Conservation (phyloP, 108 stramenopile species). For the Hondaea fermentalgiana region DNA sequence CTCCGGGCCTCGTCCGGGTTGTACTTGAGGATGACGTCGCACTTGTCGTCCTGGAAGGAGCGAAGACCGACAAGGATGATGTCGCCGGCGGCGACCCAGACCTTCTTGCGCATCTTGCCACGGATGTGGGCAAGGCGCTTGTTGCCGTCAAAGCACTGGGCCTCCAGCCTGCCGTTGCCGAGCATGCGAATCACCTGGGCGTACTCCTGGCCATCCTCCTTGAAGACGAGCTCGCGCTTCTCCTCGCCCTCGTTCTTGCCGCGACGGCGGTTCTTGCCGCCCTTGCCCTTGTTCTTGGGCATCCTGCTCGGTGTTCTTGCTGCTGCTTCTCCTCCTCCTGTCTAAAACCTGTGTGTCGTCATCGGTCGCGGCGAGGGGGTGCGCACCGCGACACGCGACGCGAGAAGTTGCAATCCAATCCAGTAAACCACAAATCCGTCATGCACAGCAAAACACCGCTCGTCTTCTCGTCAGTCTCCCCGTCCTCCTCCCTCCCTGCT, state of each 20-base stretch:
- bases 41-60: constrained; percentile 99
- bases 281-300: constrained; percentile 78
- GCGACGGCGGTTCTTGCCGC: constrained; percentile 95
- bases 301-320: background rate
- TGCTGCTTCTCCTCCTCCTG: background rate
- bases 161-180: constrained; percentile 94
- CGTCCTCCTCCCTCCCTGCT: too few species aligned
- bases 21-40: constrained; percentile 97
- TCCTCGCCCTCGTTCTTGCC: constrained; percentile 99
- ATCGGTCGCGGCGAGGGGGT: too few species aligned
- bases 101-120: constrained; percentile 99
- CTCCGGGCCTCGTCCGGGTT: constrained; percentile 98
- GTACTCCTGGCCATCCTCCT: constrained; percentile 75
- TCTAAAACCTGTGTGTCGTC: too few species aligned
- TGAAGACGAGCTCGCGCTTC: constrained; percentile 98
- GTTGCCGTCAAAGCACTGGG: constrained; percentile 96
- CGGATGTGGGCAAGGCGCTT: constrained; percentile 95
- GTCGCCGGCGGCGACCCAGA: constrained; percentile 92
- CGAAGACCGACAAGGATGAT: constrained; percentile 93
- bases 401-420: too few species aligned
- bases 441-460: too few species aligned
- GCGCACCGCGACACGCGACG: too few species aligned
- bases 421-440: too few species aligned
- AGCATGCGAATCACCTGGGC: constrained; percentile 93
- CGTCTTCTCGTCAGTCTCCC: too few species aligned